Percentiles rank a stretch among this genome's conserved stretches.
phyloP scores from a whole-genome alignment of 179 eudicot genomes.

The Pouteria campechiana region DNA sequence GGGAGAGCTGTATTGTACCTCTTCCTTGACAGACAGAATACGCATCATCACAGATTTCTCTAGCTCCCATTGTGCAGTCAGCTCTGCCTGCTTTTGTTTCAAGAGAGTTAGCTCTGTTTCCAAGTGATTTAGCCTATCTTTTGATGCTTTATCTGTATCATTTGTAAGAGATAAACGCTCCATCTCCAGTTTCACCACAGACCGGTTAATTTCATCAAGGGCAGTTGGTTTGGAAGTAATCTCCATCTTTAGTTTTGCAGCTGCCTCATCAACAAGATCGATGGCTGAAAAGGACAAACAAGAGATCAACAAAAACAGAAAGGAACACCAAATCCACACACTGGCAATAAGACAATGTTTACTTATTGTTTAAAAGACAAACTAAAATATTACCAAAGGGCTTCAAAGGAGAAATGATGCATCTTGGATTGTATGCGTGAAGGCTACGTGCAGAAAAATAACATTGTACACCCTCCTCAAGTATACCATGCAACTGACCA shows the following conservation, averaged over 20 bases:
- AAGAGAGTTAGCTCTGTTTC: constrained; percentile 68
- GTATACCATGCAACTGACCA: too few relatives aligned
- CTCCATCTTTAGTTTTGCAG: constrained; percentile 96
- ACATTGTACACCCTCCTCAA: too few relatives aligned
- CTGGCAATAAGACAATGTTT: too few relatives aligned
- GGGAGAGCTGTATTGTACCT: too few relatives aligned
- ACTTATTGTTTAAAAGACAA: too few relatives aligned
- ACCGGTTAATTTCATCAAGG: constrained; percentile 91
- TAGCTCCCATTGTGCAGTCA: constrained; percentile 93
- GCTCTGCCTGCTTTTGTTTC: constrained; percentile 63
- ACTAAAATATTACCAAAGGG: too few relatives aligned
- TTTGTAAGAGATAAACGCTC: constrained; percentile 82
- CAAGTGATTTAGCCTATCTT: constrained; percentile 76
- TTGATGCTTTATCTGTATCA: constrained; percentile 92
- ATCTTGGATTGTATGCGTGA: too few relatives aligned
- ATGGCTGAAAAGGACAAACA: constrained; percentile 54
- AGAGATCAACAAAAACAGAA: neutral
- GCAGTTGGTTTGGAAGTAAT: constrained; percentile 95
- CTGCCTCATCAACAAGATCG: constrained; percentile 96
- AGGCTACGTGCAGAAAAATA: too few relatives aligned
- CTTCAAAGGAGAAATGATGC: too few relatives aligned
- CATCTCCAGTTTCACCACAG: constrained; percentile 90
- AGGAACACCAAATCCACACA: too few relatives aligned
- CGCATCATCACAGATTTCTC: constrained; percentile 86
- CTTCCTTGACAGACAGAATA: constrained; percentile 89